Evolutionary conservation across 306 rosid genomes (phyloP), one percentile per base, ranked within the genome.

Genomic region (Quercus ilex): DNA sequence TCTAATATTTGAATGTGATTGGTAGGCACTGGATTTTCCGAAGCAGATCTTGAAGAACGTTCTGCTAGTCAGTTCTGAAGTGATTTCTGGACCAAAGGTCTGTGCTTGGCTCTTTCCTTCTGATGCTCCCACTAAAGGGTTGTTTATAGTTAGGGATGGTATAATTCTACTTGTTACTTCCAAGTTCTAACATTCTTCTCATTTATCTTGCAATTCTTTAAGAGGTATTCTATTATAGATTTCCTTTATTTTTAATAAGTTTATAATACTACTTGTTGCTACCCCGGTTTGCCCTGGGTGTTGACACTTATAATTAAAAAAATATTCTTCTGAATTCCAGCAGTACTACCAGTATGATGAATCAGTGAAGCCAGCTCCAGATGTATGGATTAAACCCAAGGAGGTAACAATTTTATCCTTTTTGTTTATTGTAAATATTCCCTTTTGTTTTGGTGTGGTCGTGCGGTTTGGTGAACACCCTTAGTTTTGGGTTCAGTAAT

Each of bases 321-420:
- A 41, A 41, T 6, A 20, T 35, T 63, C 76, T 75, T 79, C 46
- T 82, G 25, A 71, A 80, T 89, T 81, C 71, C 87, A 90, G 97
- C 1, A 93, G 51, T 94, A 94, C 59, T 92, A 90, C 87, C 85
- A 91, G 68, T 89, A 55, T 83, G 88, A 84, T 31, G 99, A 91
- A 60, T 78, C 90, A 77, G 81, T 85, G n/a, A 88, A 84, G 38
- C 6, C 38, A 33, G 38, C 38, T 80, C 98, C 99, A 74, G 96
- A 93, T 85, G 99, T 93, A 69, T 93, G 98, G 98, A 88, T 95
- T 91, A 97, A 91, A 59, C 87, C 98, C 70, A 81, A 86, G 53
- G 96, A 91, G 97, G 96, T 89, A 83, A 60, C 19, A 74, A 69
- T 67, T 65, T 73, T 72, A 19, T 18, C 57, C 53, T 51, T 52